Evolutionary conservation across 257 asterid genomes (phyloP).

Genomic region (Fraxinus pennsylvanica): DNA sequence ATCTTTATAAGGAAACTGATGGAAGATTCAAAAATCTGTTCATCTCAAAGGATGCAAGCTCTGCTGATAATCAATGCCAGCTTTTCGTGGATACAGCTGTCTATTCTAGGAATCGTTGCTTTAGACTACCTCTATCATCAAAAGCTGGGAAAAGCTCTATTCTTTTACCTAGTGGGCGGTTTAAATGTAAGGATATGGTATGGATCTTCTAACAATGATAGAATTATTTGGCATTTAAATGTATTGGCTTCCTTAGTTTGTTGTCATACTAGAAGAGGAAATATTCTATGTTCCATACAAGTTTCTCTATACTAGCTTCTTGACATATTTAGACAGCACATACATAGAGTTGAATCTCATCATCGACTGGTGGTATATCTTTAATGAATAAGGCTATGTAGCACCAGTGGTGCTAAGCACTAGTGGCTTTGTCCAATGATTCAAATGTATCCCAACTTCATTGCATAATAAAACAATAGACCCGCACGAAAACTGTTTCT

Average conservation of each 20-base stretch:
- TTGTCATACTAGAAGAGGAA: background rate
- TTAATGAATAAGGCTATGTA: background rate
- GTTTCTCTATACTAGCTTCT: background rate
- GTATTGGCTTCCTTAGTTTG: background rate
- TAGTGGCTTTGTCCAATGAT: no score
- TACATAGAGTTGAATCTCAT: slow-evolving; percentile 6
- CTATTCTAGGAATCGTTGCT: slow-evolving; percentile 92
- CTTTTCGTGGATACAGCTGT: slow-evolving; percentile 94
- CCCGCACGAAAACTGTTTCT: no score
- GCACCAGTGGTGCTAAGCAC: no score
- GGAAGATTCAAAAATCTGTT: slow-evolving; percentile 57
- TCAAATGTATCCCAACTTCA: no score
- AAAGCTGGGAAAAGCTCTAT: slow-evolving; percentile 86
- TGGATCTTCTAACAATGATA: slow-evolving; percentile 25
- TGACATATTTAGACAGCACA: background rate
- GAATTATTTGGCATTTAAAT: slow-evolving; percentile 11
- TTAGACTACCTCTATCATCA: slow-evolving; percentile 87
- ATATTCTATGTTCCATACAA: background rate
- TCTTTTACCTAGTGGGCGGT: slow-evolving; percentile 91
- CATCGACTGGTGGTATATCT: background rate
- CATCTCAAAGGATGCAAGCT: slow-evolving; percentile 63
- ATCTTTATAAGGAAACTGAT: slow-evolving; percentile 55
- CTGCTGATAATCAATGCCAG: slow-evolving; percentile 44
- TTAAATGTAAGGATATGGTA: slow-evolving; percentile 85
- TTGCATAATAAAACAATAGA: no score